A percentile compares a stretch with the other conserved stretches of the same genome.
phyloP scores from a whole-genome alignment of 331 rosid genomes.

The Dryas integrifolia region DNA sequence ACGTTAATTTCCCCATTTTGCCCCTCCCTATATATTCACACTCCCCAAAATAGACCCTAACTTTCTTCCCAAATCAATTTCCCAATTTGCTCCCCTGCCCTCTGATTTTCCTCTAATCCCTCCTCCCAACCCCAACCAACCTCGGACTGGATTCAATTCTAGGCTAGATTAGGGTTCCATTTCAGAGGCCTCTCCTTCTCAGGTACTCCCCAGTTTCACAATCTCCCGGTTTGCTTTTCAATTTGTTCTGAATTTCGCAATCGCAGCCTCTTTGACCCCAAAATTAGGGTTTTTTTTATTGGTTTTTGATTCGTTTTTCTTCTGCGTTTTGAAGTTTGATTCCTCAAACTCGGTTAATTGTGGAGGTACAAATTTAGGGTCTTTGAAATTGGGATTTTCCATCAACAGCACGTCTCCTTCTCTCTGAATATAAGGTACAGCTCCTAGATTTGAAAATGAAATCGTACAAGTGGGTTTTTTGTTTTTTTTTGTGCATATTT shows the following conservation, averaged over 20 bases:
- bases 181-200: not conserved
- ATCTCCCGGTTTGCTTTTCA: not conserved
- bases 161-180: not conserved
- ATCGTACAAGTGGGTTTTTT: slow-evolving; percentile 11
- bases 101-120: not conserved
- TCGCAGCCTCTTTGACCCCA: not conserved
- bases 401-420: slow-evolving; percentile 10
- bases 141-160: not conserved
- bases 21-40: not conserved
- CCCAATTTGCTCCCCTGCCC: not conserved
- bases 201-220: not conserved
- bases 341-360: not conserved
- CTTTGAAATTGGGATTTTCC: slow-evolving; percentile 4
- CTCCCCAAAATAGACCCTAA: not conserved
- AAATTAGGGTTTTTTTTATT: slow-evolving; percentile 21
- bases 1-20: not conserved
- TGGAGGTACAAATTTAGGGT: slow-evolving; percentile 1
- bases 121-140: not conserved
- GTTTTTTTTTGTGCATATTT: not conserved
- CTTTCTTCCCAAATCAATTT: not conserved
- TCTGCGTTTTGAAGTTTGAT: not conserved
- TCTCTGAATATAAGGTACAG: slow-evolving; percentile 29
- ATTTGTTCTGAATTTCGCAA: not conserved
- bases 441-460: not conserved
- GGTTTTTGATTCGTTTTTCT: not conserved